A percentile compares a stretch with the other conserved stretches of the same genome.
Evolutionary conservation across 2,329 filamentous ascomycete species (phyloP).

Genomic region (Phaeosphaeria sp.): DNA sequence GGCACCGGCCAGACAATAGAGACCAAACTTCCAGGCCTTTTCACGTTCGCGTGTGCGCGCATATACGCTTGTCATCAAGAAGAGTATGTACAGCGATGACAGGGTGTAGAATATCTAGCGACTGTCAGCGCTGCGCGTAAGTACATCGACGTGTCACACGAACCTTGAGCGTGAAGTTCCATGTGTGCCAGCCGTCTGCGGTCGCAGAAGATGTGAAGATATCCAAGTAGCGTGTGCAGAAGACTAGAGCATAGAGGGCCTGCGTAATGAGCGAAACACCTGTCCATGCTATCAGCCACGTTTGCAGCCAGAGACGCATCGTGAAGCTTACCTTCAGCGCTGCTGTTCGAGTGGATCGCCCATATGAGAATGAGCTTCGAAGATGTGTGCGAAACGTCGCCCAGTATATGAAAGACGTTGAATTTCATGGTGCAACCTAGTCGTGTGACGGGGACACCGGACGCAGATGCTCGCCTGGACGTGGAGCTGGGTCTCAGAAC

Average conservation of each 20-base stretch:
- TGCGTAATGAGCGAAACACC: constrained; percentile 93
- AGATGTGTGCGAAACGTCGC: constrained; percentile 81
- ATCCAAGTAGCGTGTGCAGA: constrained; percentile 85
- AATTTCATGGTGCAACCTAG: constrained; percentile 30
- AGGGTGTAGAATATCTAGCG: constrained; percentile 78
- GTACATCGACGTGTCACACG: not conserved
- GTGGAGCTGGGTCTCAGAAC: constrained; percentile 1
- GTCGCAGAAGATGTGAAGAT: constrained; percentile 64
- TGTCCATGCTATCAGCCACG: constrained; percentile 39
- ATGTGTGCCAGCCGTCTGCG: constrained; percentile 41
- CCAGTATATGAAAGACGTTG: constrained; percentile 75
- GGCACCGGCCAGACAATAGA: constrained; percentile 70
- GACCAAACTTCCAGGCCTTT: constrained; percentile 90
- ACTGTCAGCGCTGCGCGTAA: constrained; percentile 14
- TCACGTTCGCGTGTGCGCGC: constrained; percentile 89
- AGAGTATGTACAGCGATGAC: constrained; percentile 85
- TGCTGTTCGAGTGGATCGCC: constrained; percentile 86
- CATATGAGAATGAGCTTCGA: constrained; percentile 92
- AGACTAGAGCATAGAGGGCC: constrained; percentile 84
- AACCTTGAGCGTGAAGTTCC: constrained; percentile 77
- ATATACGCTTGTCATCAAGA: constrained; percentile 84
- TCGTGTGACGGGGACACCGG: constrained; percentile 29
- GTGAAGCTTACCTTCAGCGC: constrained; percentile 72
- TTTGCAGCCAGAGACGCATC: not conserved
- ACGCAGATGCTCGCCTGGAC: constrained; percentile 29